Base-by-base conservation (phyloP, 306 rosid genomes). In the Potentilla sterilis region DNA sequence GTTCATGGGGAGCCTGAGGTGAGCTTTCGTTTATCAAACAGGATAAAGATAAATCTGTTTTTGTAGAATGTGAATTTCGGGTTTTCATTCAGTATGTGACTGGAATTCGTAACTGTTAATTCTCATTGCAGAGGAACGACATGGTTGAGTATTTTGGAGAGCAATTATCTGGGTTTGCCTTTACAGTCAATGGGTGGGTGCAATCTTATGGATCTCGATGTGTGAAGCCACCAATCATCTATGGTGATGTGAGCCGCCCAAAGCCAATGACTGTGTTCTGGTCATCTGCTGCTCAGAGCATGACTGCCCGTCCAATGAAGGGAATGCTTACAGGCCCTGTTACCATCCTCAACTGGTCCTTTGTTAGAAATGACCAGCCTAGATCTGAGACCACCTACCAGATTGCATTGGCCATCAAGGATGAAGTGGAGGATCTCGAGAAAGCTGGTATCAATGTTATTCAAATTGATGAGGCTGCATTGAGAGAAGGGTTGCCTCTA, bases 321-420 rank as follows among this genome's bases (percentile, higher is more conserved):
- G 98, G 98, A 81, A 93, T 93, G 98, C 98, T 93, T 85, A 93
- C 98, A 0, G 98, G 98, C 79, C 98, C 98, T 5, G 98, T 93
- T 62, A 93, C 98, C 85, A 93, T 93, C 82, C 96, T 93, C 69
- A 92, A 92, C 92, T 92, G 97, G 97, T 92, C 97, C 55, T 92
- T 92, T 34, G 97, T 92, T 24, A 82, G 98, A 67, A 88, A 87
- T 48, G 98, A 93, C 72, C 98, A 93, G 73, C 98, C 96, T 86
- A 90, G 98, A 80, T 87, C 82, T 9, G 96, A 92, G 81, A 92
- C 97, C 54, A 75, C 84, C 92, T 92, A 88, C 52, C 97, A 92
- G 84, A 90, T 92, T 75, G 97, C 97, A 65, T 85, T 92, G 92
- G 92, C 97, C 44, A 92, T 92, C 75, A 92, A 92, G 91, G 96